These are phyloP conservation scores for Fremontodendron californicum DNA, from an alignment of 345 rosid genomes.

Conservation along the genomic window DNA sequence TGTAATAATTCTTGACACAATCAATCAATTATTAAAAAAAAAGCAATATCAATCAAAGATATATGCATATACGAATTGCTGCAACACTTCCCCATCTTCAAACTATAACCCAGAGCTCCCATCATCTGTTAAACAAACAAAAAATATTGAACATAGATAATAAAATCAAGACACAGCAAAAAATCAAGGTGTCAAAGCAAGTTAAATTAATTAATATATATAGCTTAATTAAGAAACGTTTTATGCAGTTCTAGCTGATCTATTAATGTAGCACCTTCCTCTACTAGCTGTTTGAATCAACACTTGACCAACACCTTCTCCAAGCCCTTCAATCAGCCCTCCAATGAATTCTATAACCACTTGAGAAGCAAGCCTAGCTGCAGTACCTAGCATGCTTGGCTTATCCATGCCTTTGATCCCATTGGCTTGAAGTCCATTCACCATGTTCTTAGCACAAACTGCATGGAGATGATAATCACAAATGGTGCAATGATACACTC, in stretches of 20 bases:
- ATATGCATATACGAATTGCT: neutral
- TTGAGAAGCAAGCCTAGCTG: constrained; percentile 58
- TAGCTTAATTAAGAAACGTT: neutral
- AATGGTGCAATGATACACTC: constrained; percentile 59
- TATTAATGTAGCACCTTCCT: constrained; percentile 28
- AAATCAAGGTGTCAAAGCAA: neutral
- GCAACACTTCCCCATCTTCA: constrained; percentile 2
- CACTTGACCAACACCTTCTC: constrained; percentile 76
- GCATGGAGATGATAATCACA: constrained; percentile 82
- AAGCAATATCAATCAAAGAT: no score
- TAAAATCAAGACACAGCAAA: neutral
- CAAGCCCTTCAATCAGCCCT: constrained; percentile 70
- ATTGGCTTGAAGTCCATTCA: constrained; percentile 62
- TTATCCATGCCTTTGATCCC: constrained; percentile 44
- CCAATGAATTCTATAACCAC: constrained; percentile 63
- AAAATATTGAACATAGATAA: neutral
- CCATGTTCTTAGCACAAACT: constrained; percentile 68
- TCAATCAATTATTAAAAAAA: no score
- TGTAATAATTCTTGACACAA: neutral
- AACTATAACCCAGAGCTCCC: constrained; percentile 6
- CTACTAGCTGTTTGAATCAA: constrained; percentile 40
- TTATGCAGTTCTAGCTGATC: neutral
- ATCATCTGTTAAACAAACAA: constrained; percentile 2
- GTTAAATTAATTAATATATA: neutral
- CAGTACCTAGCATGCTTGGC: constrained; percentile 53